These are phyloP conservation scores for Chalara sp. DNA, from an alignment of 2,329 filamentous ascomycete species.

Conservation along the genomic window DNA sequence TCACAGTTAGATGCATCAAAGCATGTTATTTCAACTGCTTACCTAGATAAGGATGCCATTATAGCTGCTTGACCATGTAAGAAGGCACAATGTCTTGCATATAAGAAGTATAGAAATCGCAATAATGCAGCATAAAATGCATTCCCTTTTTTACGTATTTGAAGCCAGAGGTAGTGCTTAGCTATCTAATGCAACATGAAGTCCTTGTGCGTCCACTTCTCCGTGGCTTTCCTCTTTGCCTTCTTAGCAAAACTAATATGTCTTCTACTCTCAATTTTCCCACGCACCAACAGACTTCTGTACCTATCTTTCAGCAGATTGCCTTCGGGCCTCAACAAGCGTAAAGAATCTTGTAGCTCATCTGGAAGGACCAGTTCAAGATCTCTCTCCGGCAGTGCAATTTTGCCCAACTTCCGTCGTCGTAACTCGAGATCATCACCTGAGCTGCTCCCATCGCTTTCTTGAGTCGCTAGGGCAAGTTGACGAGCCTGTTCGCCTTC, in stretches of 20 bases:
- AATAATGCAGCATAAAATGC: no score
- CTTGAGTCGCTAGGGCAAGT: constrained; percentile 35
- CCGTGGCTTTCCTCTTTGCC: constrained; percentile 71
- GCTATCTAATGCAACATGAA: constrained; percentile 43
- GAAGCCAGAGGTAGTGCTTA: no score
- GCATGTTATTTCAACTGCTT: no score
- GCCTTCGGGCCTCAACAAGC: constrained; percentile 87
- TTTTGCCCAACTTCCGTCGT: constrained; percentile 67
- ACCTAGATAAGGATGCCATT: no score
- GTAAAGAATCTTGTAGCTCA: constrained; percentile 73
- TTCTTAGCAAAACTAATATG: constrained; percentile 77
- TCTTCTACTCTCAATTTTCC: constrained; percentile 79
- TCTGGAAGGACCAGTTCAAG: constrained; percentile 77
- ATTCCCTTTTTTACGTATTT: no score
- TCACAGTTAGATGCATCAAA: no score
- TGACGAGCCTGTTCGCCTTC: constrained; percentile 47
- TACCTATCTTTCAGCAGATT: constrained; percentile 90
- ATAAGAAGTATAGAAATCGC: no score
- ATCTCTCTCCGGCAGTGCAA: constrained; percentile 68
- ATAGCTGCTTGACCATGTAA: no score
- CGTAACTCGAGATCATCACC: constrained; percentile 59
- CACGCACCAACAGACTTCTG: constrained; percentile 78
- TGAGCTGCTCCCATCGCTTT: constrained; percentile 45
- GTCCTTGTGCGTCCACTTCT: constrained; percentile 98
- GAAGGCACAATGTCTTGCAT: no score